These are phyloP conservation scores for Monilinia fructigena DNA, from an alignment of 2,329 filamentous ascomycete genomes.

Conservation along the genomic window DNA sequence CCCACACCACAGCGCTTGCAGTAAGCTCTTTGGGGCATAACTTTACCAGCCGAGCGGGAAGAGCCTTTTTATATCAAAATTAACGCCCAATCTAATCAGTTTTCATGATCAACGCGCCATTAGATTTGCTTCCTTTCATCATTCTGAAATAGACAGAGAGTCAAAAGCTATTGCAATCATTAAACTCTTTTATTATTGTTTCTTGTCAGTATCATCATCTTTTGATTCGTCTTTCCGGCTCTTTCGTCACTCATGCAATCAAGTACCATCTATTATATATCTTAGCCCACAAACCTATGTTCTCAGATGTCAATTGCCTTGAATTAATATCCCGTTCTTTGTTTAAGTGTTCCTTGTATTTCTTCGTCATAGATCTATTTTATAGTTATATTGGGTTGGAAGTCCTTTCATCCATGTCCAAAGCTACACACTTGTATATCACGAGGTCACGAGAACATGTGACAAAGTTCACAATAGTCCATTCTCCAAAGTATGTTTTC, in stretches of 20 bases:
- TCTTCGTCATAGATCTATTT: neutral
- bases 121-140: neutral
- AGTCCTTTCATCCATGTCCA: constrained; percentile 2
- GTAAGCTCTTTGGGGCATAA: neutral
- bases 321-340: neutral
- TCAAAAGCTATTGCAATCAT: neutral
- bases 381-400: constrained; percentile 17
- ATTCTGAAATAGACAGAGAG: neutral
- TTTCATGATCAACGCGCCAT: no score
- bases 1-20: constrained; percentile 1
- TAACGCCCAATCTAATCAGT: neutral
- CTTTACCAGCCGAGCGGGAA: constrained; percentile 5
- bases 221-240: neutral
- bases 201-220: neutral
- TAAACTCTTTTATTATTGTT: neutral
- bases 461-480: neutral
- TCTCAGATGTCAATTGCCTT: neutral
- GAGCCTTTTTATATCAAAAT: neutral
- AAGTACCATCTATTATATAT: neutral
- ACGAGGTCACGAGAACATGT: neutral
- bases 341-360: neutral
- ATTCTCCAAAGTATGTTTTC: neutral
- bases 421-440: constrained; percentile 1
- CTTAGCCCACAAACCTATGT: constrained; percentile 1
- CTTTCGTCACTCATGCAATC: neutral